Evolutionary conservation across 805 yeast species (phyloP).

Genomic region (Saccharomycopsis microspora): DNA sequence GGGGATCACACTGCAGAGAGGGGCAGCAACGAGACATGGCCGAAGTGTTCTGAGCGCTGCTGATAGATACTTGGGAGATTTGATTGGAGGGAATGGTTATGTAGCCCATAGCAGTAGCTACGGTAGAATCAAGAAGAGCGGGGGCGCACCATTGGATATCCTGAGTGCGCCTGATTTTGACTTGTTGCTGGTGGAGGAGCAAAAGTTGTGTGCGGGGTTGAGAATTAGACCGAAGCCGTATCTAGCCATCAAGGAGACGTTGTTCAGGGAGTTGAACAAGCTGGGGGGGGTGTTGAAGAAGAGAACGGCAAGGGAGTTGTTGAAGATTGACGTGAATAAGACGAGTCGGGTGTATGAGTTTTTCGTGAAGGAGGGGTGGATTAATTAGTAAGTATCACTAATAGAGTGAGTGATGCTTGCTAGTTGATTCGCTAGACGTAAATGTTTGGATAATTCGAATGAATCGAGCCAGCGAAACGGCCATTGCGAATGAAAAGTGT

Average conservation of each 20-base stretch:
- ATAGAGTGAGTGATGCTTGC: too few species aligned
- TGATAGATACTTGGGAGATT: slow-evolving; percentile 10
- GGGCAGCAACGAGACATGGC: slow-evolving; percentile 25
- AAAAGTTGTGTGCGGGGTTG: slow-evolving; percentile 68
- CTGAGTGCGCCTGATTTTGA: slow-evolving; percentile 75
- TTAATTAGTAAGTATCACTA: slow-evolving; percentile 17
- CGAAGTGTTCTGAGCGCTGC: slow-evolving; percentile 20
- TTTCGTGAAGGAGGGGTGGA: slow-evolving; percentile 88
- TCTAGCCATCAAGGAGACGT: slow-evolving; percentile 78
- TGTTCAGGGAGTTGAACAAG: slow-evolving; percentile 78
- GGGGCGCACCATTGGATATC: slow-evolving; percentile 49
- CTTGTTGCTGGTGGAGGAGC: slow-evolving; percentile 79
- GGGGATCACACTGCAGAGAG: slow-evolving; percentile 48
- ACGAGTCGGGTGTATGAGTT: slow-evolving; percentile 86
- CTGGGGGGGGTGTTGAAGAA: slow-evolving; percentile 78
- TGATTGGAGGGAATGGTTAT: slow-evolving; percentile 9
- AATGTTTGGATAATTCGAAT: too few species aligned
- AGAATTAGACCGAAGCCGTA: slow-evolving; percentile 90
- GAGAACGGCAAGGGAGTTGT: slow-evolving; percentile 72
- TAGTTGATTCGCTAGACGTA: too few species aligned
- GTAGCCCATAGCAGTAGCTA: neutral
- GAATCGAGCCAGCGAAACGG: too few species aligned
- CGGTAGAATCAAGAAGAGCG: slow-evolving; percentile 24
- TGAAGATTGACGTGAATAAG: slow-evolving; percentile 78
- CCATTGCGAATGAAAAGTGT: too few species aligned